Percentiles rank a stretch among this genome's conserved stretches.
These are phyloP conservation scores for Russula sp. DNA, from an alignment of 768 basidiomycete species.

Conservation along the genomic window DNA sequence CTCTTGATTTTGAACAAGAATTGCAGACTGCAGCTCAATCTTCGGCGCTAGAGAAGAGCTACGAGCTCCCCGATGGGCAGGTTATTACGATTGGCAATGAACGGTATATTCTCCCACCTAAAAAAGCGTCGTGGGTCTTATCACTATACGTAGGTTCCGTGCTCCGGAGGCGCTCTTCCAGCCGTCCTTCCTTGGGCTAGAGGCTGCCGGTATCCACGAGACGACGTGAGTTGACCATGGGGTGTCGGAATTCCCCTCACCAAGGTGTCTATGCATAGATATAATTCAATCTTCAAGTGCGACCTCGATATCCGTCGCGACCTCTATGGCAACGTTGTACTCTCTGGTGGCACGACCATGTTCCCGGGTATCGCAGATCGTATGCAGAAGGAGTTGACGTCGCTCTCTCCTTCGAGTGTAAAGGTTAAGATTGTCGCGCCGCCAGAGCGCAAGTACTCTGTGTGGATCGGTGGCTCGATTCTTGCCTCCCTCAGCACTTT, in stretches of 20 bases:
- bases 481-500: constrained; percentile 87
- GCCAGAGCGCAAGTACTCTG: constrained; percentile 90
- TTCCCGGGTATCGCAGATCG: constrained; percentile 94
- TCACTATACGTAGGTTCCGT: constrained; percentile 40
- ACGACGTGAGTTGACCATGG: constrained; percentile 41
- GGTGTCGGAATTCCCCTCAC: constrained; percentile 1
- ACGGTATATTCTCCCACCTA: constrained; percentile 32
- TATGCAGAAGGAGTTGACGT: constrained; percentile 90
- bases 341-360: constrained; percentile 63
- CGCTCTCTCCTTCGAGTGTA: constrained; percentile 81
- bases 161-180: constrained; percentile 54
- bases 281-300: constrained; percentile 58
- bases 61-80: constrained; percentile 88
- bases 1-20: constrained; percentile 91
- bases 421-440: constrained; percentile 94
- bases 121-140: neutral
- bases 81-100: constrained; percentile 83
- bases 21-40: constrained; percentile 85
- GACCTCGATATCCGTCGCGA: constrained; percentile 83
- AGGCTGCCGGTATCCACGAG: constrained; percentile 80
- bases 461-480: constrained; percentile 89
- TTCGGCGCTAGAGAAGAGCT: constrained; percentile 86
- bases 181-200: constrained; percentile 55
- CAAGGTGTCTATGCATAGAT: constrained; percentile 28
- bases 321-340: constrained; percentile 74